Percentiles rank a stretch among this genome's conserved stretches.
These are phyloP conservation scores for Pseudozyma flocculosa DNA, from an alignment of 1,284 basidiomycete species.

Conservation along the genomic window DNA sequence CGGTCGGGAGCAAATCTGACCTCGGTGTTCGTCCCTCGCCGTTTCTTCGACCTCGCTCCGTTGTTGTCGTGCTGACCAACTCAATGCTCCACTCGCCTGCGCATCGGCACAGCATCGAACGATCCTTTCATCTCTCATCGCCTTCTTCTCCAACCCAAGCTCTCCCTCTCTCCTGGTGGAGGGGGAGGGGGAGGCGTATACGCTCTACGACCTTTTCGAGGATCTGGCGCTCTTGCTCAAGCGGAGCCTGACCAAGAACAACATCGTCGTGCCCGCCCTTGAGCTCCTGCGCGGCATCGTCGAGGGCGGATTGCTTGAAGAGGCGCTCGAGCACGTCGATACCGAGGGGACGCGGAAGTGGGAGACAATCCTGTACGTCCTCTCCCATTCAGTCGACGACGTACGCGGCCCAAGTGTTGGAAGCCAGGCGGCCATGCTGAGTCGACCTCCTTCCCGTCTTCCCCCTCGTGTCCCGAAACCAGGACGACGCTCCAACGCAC, in stretches of 20 bases:
- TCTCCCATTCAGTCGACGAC: slow-evolving; percentile 1
- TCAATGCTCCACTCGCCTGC: no score
- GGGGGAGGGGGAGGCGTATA: no score
- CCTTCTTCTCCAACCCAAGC: neutral
- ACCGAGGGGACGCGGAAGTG: neutral
- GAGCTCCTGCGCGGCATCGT: neutral
- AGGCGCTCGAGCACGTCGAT: neutral
- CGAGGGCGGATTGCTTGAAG: neutral
- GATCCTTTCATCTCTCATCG: slow-evolving; percentile 1
- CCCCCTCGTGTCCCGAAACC: no score
- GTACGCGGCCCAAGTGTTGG: no score
- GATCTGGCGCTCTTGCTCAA: slow-evolving; percentile 19
- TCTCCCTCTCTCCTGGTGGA: neutral
- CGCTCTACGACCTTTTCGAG: slow-evolving; percentile 5
- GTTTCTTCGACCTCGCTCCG: slow-evolving; percentile 1
- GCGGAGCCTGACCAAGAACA: slow-evolving; percentile 19
- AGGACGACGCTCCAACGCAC: no score
- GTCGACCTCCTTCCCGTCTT: no score
- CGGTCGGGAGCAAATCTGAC: slow-evolving; percentile 35
- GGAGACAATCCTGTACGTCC: slow-evolving; percentile 1
- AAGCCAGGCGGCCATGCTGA: no score
- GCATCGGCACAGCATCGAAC: slow-evolving; percentile 8
- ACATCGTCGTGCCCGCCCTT: slow-evolving; percentile 34
- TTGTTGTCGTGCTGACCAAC: neutral
- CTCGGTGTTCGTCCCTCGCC: slow-evolving; percentile 19